Evolutionary conservation across 192 early-diverging fungal genomes (phyloP), one percentile per base, ranked within the genome.

Genomic region (Backusella circina): DNA sequence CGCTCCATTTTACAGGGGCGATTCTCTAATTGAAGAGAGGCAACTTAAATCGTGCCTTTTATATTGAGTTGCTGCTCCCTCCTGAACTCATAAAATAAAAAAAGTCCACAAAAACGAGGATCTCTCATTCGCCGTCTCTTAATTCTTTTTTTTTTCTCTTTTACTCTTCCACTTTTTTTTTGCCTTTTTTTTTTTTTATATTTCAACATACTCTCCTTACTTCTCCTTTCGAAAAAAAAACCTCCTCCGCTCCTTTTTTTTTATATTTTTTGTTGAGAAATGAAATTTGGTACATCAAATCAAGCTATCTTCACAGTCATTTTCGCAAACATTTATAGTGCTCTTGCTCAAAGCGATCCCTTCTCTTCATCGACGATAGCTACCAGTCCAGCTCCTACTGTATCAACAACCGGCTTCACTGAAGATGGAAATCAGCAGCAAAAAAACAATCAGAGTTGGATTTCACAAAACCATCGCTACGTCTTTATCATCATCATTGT

Each of bases 401-500:
- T 70, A 4, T 39, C 23, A 26, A 10, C 54, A 13, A 28, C 13
- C 21, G 77, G 73, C 26, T 74, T 71, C 32, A 32, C n/a, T 30
- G 33, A 37, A 36, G 38, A 32, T 37, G 26, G 67, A 13, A 41
- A 12, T 26, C 61, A 54, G 5, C 30, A 32, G 13, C 7, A 66
- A 32, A 39, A 51, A 4, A 51, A 72, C 7, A 18, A 50, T 15
- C 44, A 73, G 1, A 77, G 72, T 38, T 81, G 79, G 79, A 68
- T 81, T 13, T 32, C 21, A 31, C 61, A 57, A 30, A 67, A 81
- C 9, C 32, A 70, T 18, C 75, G 65, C 2, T 81, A 73, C 39
- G 51, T 81, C 12, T 70, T 81, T 54, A 74, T 81, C 26, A 69
- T 76, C 65, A 68, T 74, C 35, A 57, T 81, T 15, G 67, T 23